Conservation (phyloP, 257 asterid species). For the Ophiorrhiza pumila region DNA sequence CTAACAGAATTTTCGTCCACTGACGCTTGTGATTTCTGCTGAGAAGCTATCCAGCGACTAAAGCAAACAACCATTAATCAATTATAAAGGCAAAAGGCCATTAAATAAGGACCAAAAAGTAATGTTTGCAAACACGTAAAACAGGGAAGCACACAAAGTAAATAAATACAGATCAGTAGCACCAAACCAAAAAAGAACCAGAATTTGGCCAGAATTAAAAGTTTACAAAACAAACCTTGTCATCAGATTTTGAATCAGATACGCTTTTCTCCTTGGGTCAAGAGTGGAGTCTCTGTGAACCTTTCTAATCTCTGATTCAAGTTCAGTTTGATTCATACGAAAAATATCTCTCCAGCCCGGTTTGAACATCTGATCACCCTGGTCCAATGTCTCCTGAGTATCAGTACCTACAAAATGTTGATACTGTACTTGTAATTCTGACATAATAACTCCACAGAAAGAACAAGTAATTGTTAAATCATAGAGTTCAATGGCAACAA, state of each 20-base stretch:
- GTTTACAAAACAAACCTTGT: conserved; percentile 32
- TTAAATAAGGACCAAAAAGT: neutral
- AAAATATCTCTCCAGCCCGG: conserved; percentile 54
- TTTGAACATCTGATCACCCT: conserved; percentile 38
- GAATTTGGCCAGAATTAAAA: neutral
- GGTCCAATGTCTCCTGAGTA: conserved; percentile 30
- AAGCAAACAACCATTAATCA: conserved; percentile 3
- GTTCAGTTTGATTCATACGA: conserved; percentile 53
- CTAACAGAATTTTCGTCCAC: conserved; percentile 25
- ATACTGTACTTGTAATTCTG: conserved; percentile 1
- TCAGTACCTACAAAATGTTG: conserved; percentile 26
- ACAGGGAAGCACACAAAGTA: neutral
- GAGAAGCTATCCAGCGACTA: conserved; percentile 57
- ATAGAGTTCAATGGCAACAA: conserved; percentile 9
- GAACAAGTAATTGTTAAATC: conserved; percentile 1
- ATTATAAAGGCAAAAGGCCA: conserved; percentile 8
- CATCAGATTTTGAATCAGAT: conserved; percentile 47
- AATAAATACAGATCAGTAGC: neutral
- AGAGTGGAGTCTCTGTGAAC: conserved; percentile 38
- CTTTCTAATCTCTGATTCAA: conserved; percentile 50
- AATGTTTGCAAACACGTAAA: neutral
- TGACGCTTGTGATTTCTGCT: conserved; percentile 45
- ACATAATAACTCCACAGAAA: neutral
- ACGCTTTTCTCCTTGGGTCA: conserved; percentile 49
- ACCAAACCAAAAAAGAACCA: neutral